A percentile compares a stretch with the other conserved stretches of the same genome.
Evolutionary conservation across 768 basidiomycete species (phyloP).

Genomic region (Boletus edulis): DNA sequence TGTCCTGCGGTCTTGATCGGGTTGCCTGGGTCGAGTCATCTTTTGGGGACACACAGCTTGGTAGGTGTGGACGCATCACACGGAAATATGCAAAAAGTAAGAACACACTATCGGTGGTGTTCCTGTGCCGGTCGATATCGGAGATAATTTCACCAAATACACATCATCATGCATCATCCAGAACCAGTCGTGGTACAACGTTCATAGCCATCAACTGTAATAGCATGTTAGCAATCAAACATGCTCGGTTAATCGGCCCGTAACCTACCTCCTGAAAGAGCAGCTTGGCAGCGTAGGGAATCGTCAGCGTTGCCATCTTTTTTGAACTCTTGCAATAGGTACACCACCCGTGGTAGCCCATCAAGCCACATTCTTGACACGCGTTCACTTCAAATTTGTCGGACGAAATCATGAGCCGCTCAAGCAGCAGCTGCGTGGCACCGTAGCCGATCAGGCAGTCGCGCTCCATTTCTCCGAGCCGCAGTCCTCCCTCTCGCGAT

Average conservation of each 20-base stretch:
- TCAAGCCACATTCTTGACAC: slow-evolving; percentile 89
- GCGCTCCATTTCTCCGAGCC: slow-evolving; percentile 98
- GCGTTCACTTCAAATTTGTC: slow-evolving; percentile 98
- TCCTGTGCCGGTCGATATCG: neutral
- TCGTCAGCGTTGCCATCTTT: slow-evolving; percentile 91
- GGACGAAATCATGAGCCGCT: slow-evolving; percentile 98
- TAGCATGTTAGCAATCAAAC: neutral
- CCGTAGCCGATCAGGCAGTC: slow-evolving; percentile 98
- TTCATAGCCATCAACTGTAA: slow-evolving; percentile 94
- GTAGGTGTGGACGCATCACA: neutral
- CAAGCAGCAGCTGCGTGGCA: slow-evolving; percentile 94
- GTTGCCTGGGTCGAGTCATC: neutral
- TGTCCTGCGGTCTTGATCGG: neutral
- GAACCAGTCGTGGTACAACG: slow-evolving; percentile 82
- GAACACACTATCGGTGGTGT: neutral
- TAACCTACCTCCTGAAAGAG: slow-evolving; percentile 80
- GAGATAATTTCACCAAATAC: neutral
- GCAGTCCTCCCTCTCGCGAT: slow-evolving; percentile 94
- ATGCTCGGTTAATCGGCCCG: neutral
- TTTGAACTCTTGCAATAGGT: slow-evolving; percentile 98
- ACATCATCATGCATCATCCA: slow-evolving; percentile 66
- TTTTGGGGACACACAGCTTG: slow-evolving; percentile 9
- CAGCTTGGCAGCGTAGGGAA: slow-evolving; percentile 94
- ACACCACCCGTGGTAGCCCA: slow-evolving; percentile 96
- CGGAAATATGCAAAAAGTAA: neutral